Conservation (phyloP, 2,329 filamentous ascomycete species). For the Aspergillus terreus region DNA sequence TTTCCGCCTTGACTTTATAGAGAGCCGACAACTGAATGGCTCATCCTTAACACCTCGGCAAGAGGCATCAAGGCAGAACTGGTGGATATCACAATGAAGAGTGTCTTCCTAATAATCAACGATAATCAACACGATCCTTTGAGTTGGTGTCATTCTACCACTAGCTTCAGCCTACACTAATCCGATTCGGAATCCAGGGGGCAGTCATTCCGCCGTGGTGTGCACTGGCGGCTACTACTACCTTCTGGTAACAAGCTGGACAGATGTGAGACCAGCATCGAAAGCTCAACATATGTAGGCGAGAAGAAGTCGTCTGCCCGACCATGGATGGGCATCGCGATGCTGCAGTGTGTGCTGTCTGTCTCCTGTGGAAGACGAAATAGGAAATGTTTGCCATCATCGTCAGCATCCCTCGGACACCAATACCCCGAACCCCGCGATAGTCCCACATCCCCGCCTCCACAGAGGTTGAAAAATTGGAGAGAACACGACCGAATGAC, state of each 20-base stretch:
- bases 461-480: background rate
- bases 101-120: background rate
- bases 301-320: constrained; percentile 51
- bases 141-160: background rate
- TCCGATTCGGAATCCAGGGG: constrained; percentile 48
- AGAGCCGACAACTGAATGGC: no score
- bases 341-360: constrained; percentile 54
- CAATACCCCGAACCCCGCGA: background rate
- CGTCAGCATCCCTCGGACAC: no score
- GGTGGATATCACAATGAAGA: background rate
- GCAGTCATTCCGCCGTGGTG: constrained; percentile 53
- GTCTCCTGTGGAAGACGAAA: no score
- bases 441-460: background rate
- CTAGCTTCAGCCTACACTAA: constrained; percentile 44
- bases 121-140: background rate
- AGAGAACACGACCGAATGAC: background rate
- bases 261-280: constrained; percentile 51
- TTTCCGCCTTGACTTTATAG: no score
- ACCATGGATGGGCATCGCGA: constrained; percentile 44
- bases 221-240: constrained; percentile 56
- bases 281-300: constrained; percentile 53
- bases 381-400: no score
- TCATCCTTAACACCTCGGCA: background rate
- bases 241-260: constrained; percentile 55
- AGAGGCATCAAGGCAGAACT: background rate